Base-by-base conservation (phyloP, 768 basidiomycete species). In the Tylopilus sp. region DNA sequence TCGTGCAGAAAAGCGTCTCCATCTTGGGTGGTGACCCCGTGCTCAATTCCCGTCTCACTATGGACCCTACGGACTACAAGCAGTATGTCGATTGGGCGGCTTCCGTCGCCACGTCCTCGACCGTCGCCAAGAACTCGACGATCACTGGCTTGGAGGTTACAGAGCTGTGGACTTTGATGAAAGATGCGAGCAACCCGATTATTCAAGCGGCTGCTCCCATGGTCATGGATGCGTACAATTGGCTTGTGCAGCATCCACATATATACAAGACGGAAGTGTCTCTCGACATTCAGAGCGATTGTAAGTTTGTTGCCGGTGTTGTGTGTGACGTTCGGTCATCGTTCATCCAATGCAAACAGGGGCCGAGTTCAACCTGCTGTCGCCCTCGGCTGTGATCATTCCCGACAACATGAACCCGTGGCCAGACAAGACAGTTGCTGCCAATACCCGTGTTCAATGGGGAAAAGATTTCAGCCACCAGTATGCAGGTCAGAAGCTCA, bases 401-500 rank as follows among this genome's bases (percentile, higher is more conserved):
- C 36, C 51, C 5, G 46, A 55, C 7, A 1, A 4, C 23, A 0
- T 3, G 0, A 10, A 48, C 25, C 36, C 40, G n/a, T 53, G 31
- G 40, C 51, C 45, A 7, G 6, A 3, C 18, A 48, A 25, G 11
- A 55, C 46, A 9, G 51, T 48, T 2, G 44, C 35, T 15, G 20
- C 51, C 6, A 47, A 53, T 18, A 55, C 54, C 17, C 51, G 45
- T 38, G 53, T 55, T n/a, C 50, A 47, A n/a, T 55, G 53, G 50
- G 45, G 53, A 13, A 31, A 4, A n/a, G 53, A 52, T 23, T 4
- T 26, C 40, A 55, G 45, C n/a, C 53, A 52, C 30, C 3, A 43
- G 3, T 53, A 36, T 8, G 12, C 40, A 15, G 22, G 46, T 2
- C 28, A 28, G 51, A 53, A 46, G 17, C 54, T 56, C 42, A 48